Evolutionary conservation across 148 eudicot species (phyloP).

Genomic region (Rhododendron molle): DNA sequence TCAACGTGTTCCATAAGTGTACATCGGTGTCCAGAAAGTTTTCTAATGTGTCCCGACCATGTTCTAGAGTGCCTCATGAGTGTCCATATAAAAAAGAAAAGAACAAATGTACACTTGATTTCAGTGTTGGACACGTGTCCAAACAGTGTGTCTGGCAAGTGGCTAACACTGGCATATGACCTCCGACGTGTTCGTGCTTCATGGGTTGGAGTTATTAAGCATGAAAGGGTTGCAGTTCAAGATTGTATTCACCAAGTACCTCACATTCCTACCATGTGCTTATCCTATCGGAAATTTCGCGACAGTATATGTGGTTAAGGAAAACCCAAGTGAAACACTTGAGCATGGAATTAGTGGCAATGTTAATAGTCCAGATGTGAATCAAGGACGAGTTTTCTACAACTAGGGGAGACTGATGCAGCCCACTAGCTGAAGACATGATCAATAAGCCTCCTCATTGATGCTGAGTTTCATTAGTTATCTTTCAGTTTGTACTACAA

Average conservation of each 20-base stretch:
- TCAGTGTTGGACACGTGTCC: not conserved
- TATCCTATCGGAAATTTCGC: not conserved
- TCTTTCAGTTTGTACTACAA: not conserved
- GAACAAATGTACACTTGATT: not conserved
- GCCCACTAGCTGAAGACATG: not conserved
- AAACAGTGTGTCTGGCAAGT: not conserved
- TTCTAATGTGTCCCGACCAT: not conserved
- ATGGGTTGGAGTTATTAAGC: not conserved
- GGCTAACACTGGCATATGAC: not conserved
- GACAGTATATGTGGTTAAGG: not conserved
- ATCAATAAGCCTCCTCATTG: not conserved
- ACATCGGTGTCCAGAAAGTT: not conserved
- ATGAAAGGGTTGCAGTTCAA: not conserved
- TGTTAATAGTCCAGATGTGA: not conserved
- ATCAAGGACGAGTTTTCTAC: not conserved
- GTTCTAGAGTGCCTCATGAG: not conserved
- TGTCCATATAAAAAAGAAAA: not conserved
- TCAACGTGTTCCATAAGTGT: not conserved
- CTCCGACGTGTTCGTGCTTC: not conserved
- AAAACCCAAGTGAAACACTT: not conserved
- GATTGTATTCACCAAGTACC: not conserved
- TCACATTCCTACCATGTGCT: not conserved
- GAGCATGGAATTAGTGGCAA: not conserved
- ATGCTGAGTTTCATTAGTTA: not conserved
- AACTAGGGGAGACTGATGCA: not conserved